phyloP scores from a whole-genome alignment of 2,329 filamentous ascomycete genomes.

The Pestalotiopsis sp. region DNA sequence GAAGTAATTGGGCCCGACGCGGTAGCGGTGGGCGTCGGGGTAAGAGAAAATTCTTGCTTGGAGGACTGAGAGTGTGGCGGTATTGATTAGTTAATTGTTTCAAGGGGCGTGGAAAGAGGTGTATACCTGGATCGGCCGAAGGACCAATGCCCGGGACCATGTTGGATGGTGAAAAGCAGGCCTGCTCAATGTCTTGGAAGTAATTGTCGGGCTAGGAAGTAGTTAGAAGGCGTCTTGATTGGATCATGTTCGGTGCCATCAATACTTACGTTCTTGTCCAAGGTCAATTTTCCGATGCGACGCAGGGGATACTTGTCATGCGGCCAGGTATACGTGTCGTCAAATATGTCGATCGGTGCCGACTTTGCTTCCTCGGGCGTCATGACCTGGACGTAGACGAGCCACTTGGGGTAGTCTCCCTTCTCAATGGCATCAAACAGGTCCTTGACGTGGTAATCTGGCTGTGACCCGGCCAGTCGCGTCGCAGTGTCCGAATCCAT shows the following conservation, averaged over 20 bases:
- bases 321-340: slow-evolving; percentile 72
- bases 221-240: background rate
- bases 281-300: slow-evolving; percentile 63
- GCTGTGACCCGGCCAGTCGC: slow-evolving; percentile 56
- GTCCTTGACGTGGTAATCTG: slow-evolving; percentile 64
- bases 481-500: slow-evolving; percentile 59
- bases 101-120: background rate
- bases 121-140: background rate
- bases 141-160: slow-evolving; percentile 1
- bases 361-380: slow-evolving; percentile 65
- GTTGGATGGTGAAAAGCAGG: slow-evolving; percentile 4
- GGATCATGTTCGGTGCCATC: background rate
- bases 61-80: background rate
- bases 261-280: slow-evolving; percentile 57
- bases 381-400: slow-evolving; percentile 64
- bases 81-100: too few relatives aligned
- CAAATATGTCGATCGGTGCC: slow-evolving; percentile 64
- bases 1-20: slow-evolving; percentile 5
- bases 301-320: slow-evolving; percentile 63
- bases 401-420: slow-evolving; percentile 64
- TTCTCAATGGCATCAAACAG: slow-evolving; percentile 63
- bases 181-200: slow-evolving; percentile 56
- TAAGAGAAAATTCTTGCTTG: slow-evolving; percentile 7
- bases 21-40: background rate
- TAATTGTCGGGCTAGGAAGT: slow-evolving; percentile 56